Evolutionary conservation across 73 alveolate species (phyloP).

Genomic region (Paramecium primaurelia): DNA sequence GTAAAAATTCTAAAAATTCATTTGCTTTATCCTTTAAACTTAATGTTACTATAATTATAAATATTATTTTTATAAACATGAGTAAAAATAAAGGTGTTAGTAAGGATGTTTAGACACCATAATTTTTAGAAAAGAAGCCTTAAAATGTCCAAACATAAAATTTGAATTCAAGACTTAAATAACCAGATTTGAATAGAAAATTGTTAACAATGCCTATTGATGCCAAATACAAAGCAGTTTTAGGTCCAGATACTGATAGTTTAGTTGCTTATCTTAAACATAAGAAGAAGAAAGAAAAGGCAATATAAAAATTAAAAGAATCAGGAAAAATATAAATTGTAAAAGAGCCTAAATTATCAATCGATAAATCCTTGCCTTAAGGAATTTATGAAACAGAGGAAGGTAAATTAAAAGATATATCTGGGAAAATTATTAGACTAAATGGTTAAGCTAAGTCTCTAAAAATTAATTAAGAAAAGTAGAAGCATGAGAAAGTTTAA

Average conservation of each 20-base stretch:
- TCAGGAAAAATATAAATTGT: not conserved
- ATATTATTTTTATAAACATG: not conserved
- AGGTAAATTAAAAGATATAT: constrained; percentile 36
- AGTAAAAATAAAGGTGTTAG: not conserved
- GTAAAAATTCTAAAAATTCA: too few species aligned
- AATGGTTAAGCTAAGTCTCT: not conserved
- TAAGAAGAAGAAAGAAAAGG: not conserved
- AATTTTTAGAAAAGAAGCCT: not conserved
- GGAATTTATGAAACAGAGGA: constrained; percentile 49
- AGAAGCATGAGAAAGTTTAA: constrained; percentile 32
- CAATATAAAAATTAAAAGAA: not conserved
- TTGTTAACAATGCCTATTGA: not conserved
- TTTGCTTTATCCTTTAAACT: not conserved
- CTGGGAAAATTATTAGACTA: constrained; percentile 25
- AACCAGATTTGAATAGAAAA: not conserved
- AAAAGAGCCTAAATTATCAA: not conserved
- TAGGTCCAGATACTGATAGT: constrained; percentile 16
- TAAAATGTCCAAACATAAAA: not conserved
- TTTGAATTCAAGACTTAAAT: not conserved
- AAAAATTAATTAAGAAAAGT: constrained; percentile 47
- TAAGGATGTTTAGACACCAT: not conserved
- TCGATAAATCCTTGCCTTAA: not conserved
- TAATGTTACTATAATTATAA: not conserved
- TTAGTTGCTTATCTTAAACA: not conserved
- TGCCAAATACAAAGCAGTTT: not conserved